Evolutionary conservation across 306 rosid genomes (phyloP), one percentile per base, ranked within the genome.

Genomic region (Astragalus membranaceus): DNA sequence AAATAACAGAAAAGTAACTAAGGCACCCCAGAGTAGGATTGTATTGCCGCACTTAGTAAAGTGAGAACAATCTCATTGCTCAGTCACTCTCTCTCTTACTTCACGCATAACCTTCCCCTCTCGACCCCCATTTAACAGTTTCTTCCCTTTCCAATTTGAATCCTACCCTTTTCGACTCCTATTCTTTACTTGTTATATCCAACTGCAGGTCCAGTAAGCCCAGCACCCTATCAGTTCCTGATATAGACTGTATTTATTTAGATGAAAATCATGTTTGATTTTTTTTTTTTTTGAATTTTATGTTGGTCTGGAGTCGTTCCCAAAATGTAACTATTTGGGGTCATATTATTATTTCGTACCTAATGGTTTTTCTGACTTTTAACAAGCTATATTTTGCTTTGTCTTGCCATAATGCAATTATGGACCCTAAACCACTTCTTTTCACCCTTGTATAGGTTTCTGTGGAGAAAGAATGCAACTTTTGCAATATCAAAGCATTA

Each of bases 391-490:
- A 41, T 69, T 69, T 43, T 66, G 43, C 64, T 13, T 43, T 50
- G 9, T 32, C 62, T 50, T 53, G 50, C 37, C 12, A 75, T 54
- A 47, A 32, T 16, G 3, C 29, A 3, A 33, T 44, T 67, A 67
- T 64, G 59, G 54, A 26, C 10, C 72, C 57, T 62, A 46, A 67
- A 57, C 32, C 14, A 55, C 35, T 37, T 13, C 7, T 46, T 9
- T 58, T 76, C 32, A 15, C 44, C 48, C 50, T 61, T 30, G 41
- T 74, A 30, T 83, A 94, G 99, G 87, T 94, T 94, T 83, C 79
- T 94, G 85, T 94, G 99, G 99, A 87, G 99, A 82, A 86, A 91
- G 75, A 94, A 88, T 88, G 96, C 81, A 52, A 91, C 96, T 43
- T 90, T 88, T 75, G 96, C 97, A 6, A 94, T 94, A 82, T 94